These are phyloP conservation scores for Bacidia rubella DNA, from an alignment of 495 filamentous ascomycete genomes.

Conservation along the genomic window DNA sequence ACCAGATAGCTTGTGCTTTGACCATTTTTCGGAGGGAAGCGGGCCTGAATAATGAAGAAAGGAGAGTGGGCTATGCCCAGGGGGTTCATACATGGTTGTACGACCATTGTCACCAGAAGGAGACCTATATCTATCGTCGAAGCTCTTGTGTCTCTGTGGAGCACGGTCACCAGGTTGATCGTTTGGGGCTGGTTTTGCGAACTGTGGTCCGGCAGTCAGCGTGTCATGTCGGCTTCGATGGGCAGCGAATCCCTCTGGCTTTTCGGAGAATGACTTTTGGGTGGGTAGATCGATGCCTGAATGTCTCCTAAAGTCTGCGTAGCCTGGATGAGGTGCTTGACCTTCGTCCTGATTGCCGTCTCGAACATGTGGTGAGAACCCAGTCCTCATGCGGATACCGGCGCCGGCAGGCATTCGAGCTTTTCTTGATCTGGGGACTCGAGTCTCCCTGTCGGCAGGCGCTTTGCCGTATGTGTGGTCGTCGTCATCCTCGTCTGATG, in stretches of 20 bases:
- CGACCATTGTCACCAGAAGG: background rate
- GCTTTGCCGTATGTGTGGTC: background rate
- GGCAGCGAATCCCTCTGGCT: conserved; percentile 13
- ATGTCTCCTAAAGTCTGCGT: conserved; percentile 11
- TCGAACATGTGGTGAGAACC: conserved; percentile 12
- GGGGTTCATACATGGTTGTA: conserved; percentile 17
- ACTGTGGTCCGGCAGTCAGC: conserved; percentile 5
- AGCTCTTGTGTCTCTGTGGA: conserved; percentile 1
- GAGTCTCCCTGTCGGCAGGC: background rate
- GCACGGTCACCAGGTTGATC: background rate
- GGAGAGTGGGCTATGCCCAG: conserved; percentile 19
- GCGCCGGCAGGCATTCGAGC: conserved; percentile 8
- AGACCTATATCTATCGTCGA: conserved; percentile 1
- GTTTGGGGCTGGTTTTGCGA: background rate
- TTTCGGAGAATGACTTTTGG: conserved; percentile 1
- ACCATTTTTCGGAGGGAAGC: conserved; percentile 13
- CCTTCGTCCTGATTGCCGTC: conserved; percentile 12
- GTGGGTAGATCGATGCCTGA: conserved; percentile 12
- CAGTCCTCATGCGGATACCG: background rate
- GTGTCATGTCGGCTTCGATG: conserved; percentile 12
- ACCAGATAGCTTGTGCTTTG: conserved; percentile 10
- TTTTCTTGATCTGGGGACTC: conserved; percentile 8
- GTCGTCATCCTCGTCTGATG: conserved; percentile 13
- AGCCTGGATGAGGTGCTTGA: conserved; percentile 10
- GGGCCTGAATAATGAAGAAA: conserved; percentile 12